Evolutionary conservation across 768 basidiomycete genomes (phyloP).

Genomic region (Gloeophyllum trabeum): DNA sequence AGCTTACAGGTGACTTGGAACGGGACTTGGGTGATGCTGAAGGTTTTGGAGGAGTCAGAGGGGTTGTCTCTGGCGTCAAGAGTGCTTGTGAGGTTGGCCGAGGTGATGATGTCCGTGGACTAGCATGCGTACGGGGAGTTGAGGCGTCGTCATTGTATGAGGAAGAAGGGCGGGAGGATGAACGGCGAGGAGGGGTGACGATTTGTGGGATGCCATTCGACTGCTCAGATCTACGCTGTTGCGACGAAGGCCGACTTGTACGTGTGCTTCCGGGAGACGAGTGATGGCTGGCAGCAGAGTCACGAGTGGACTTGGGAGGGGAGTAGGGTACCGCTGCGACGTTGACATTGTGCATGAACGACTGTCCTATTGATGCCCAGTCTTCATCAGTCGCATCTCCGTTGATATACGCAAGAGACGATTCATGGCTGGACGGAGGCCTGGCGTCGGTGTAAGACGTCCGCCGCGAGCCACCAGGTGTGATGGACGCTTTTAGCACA

Average conservation of each 20-base stretch:
- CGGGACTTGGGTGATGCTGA: constrained; percentile 24
- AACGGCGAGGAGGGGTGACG: neutral
- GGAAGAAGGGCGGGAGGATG: neutral
- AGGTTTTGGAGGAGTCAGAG: constrained; percentile 18
- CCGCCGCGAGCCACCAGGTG: constrained; percentile 17
- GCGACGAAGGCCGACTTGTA: neutral
- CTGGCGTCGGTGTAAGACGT: neutral
- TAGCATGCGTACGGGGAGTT: neutral
- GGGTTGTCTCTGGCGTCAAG: constrained; percentile 13
- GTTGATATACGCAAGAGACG: neutral
- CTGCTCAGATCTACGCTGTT: neutral
- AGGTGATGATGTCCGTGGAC: neutral
- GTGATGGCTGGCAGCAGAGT: neutral
- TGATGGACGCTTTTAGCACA: constrained; percentile 11
- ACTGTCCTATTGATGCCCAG: neutral
- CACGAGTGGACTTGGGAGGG: neutral
- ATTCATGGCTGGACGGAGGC: neutral
- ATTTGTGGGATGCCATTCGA: neutral
- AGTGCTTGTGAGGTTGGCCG: constrained; percentile 9
- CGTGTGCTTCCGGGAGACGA: neutral
- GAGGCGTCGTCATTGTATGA: neutral
- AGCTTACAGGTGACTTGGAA: constrained; percentile 16
- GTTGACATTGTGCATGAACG: neutral
- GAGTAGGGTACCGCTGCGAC: no score
- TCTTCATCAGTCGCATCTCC: neutral